phyloP scores from a whole-genome alignment of 257 asterid genomes.

The Solanum paucissectum region DNA sequence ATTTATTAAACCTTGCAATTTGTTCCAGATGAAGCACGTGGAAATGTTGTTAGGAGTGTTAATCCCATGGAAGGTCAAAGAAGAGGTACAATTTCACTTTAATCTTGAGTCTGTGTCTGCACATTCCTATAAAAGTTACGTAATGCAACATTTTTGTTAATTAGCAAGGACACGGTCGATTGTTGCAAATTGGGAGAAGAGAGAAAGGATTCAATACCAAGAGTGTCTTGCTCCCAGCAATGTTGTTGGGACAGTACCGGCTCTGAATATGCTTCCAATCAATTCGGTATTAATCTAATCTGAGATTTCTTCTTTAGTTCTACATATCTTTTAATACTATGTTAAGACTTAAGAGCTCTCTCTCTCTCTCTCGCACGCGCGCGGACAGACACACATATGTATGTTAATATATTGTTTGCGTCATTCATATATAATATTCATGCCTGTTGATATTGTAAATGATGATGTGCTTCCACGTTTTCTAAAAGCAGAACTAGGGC shows the following conservation, averaged over 20 bases:
- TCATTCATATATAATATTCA: background rate
- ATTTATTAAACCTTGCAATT: background rate
- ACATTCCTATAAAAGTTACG: background rate
- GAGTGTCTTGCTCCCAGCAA: constrained; percentile 43
- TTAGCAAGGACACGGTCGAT: constrained; percentile 44
- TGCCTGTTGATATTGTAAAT: background rate
- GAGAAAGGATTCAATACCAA: constrained; percentile 43
- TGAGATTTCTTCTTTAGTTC: background rate
- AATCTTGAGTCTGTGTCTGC: background rate
- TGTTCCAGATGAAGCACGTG: constrained; percentile 43
- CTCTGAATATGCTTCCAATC: constrained; percentile 22
- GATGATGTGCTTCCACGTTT: background rate
- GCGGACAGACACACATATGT: background rate
- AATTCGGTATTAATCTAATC: constrained; percentile 12
- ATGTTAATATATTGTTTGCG: background rate
- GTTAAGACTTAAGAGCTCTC: background rate
- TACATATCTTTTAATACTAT: background rate
- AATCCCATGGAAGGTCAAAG: constrained; percentile 42
- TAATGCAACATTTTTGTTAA: background rate
- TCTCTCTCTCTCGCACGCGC: background rate
- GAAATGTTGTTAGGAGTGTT: constrained; percentile 37
- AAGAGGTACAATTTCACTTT: constrained; percentile 41
- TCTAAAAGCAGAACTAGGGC: background rate
- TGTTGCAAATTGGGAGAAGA: constrained; percentile 62
- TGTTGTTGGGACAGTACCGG: constrained; percentile 35